Conservation (phyloP, 305 asterid species). For the Striga hermonthica region DNA sequence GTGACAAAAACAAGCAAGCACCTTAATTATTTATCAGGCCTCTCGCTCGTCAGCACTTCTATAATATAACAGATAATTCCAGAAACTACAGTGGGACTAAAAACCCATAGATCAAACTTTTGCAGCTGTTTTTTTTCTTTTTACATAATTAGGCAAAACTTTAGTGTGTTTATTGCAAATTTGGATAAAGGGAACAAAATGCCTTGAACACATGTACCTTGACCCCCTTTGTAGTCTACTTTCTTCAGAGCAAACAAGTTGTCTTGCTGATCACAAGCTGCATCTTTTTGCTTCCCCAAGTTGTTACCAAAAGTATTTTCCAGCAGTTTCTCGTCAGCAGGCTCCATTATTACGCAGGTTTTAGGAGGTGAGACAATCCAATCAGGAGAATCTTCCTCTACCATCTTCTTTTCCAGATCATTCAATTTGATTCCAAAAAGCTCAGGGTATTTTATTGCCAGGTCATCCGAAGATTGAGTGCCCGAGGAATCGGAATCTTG, state of each 20-base stretch:
- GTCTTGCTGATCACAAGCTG: conserved; percentile 22
- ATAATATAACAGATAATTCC: not conserved
- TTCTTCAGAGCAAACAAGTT: conserved; percentile 18
- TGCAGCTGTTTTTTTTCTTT: not conserved
- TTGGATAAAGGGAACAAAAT: conserved; percentile 16
- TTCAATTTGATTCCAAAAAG: conserved; percentile 52
- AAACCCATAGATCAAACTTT: not conserved
- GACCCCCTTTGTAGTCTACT: conserved; percentile 30
- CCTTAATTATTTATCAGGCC: not conserved
- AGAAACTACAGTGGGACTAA: not conserved
- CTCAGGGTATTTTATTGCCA: conserved; percentile 55
- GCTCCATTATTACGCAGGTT: conserved; percentile 77
- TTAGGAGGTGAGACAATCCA: conserved; percentile 84
- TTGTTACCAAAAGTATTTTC: conserved; percentile 25
- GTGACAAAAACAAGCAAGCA: conserved; percentile 5
- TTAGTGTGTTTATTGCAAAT: not conserved
- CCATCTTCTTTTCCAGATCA: conserved; percentile 38
- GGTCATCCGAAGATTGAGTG: conserved; percentile 40
- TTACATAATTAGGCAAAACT: not conserved
- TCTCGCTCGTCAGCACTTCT: not conserved
- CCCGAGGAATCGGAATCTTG: conserved; percentile 58
- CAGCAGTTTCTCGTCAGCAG: conserved; percentile 43
- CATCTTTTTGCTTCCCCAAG: conserved; percentile 29
- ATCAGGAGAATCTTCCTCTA: conserved; percentile 59
- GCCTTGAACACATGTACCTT: conserved; percentile 37